A percentile compares a stretch with the other conserved stretches of the same genome.
phyloP scores from a whole-genome alignment of 768 basidiomycete species.

The Phaffia australis region DNA sequence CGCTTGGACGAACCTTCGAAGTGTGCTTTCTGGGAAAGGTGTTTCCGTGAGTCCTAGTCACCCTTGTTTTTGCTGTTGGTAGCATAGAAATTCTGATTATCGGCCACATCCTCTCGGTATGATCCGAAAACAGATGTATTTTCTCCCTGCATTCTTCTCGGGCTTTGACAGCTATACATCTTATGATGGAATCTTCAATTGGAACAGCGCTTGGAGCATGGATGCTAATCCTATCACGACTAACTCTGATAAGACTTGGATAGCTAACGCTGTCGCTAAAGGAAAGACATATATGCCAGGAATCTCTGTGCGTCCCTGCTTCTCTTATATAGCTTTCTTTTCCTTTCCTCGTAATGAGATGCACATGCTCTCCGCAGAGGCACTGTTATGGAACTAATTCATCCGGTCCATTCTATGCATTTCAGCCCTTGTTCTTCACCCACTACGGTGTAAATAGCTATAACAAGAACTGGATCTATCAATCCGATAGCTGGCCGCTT shows the following conservation, averaged over 20 bases:
- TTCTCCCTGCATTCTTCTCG: conserved; percentile 61
- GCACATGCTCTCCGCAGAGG: too few relatives aligned
- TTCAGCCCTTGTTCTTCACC: conserved; percentile 70
- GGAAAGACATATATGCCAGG: conserved; percentile 19
- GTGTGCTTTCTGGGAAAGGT: conserved; percentile 3
- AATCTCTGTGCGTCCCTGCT: conserved; percentile 14
- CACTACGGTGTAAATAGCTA: conserved; percentile 57
- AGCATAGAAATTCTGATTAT: not conserved
- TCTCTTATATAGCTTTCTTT: too few relatives aligned
- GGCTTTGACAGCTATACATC: conserved; percentile 1
- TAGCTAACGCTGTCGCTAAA: not conserved
- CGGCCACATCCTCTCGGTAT: not conserved
- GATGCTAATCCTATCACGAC: conserved; percentile 22
- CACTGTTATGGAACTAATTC: not conserved
- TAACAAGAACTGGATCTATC: conserved; percentile 59
- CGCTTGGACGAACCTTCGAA: conserved; percentile 16
- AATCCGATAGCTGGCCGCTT: conserved; percentile 58
- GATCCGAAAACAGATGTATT: conserved; percentile 41
- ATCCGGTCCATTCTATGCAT: conserved; percentile 36
- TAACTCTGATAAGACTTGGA: conserved; percentile 8
- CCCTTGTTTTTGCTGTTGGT: not conserved
- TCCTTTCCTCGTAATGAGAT: not conserved
- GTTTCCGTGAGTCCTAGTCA: not conserved
- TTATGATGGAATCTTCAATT: conserved; percentile 22
- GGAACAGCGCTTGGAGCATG: conserved; percentile 31